phyloP scores from a whole-genome alignment of 202 grass and related monocot genomes.

The Brachypodium distachyon region DNA sequence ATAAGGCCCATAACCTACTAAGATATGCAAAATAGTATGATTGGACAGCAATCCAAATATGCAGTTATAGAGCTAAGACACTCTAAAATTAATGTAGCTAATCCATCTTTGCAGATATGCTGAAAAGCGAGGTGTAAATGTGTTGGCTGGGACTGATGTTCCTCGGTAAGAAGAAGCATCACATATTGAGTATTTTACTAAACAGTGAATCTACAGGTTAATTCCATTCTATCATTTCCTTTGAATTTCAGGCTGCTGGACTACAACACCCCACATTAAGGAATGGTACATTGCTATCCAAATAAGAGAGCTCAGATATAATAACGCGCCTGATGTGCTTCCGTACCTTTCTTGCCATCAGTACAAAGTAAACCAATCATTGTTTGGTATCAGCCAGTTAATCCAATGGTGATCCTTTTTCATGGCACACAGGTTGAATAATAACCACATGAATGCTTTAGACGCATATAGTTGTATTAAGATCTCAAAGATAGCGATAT shows the following conservation, averaged over 20 bases:
- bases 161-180: slow-evolving; percentile 65
- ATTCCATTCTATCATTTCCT: slow-evolving; percentile 6
- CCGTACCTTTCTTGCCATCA: background rate
- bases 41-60: background rate
- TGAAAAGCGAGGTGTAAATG: slow-evolving; percentile 75
- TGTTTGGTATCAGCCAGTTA: slow-evolving; percentile 5
- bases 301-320: slow-evolving; percentile 3
- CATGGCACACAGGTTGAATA: slow-evolving; percentile 46
- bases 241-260: slow-evolving; percentile 86
- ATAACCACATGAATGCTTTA: slow-evolving; percentile 69
- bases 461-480: slow-evolving; percentile 62
- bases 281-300: slow-evolving; percentile 45
- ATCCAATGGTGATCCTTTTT: slow-evolving; percentile 11
- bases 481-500: slow-evolving; percentile 91
- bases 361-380: background rate
- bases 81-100: background rate
- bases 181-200: background rate
- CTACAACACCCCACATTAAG: slow-evolving; percentile 60
- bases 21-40: background rate
- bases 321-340: slow-evolving; percentile 19
- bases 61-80: too few species aligned
- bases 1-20: background rate
- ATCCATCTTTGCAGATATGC: slow-evolving; percentile 56
- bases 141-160: slow-evolving; percentile 93
- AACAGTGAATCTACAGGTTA: background rate